Evolutionary conservation across 805 yeast genomes (phyloP).

Genomic region (Sungouiella thailandica): DNA sequence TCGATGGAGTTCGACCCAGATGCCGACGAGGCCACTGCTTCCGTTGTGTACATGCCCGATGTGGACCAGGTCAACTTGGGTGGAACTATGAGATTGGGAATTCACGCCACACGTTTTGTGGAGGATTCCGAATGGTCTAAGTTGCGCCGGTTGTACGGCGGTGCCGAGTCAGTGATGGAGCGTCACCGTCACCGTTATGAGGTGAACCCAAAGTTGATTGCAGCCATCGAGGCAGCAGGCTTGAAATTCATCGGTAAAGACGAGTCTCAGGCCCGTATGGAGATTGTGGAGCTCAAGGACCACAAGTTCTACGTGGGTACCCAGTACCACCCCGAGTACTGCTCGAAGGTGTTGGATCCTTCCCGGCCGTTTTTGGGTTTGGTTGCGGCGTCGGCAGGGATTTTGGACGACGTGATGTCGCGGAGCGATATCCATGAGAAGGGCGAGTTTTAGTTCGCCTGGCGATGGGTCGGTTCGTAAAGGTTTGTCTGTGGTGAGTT

Average conservation of each 20-base stretch:
- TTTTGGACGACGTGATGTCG: slow-evolving; percentile 59
- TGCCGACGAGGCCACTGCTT: slow-evolving; percentile 56
- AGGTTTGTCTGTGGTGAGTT: no score
- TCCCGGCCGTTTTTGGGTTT: slow-evolving; percentile 95
- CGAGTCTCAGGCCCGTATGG: slow-evolving; percentile 89
- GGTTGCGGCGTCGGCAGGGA: slow-evolving; percentile 89
- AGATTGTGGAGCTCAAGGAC: slow-evolving; percentile 76
- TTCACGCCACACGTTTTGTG: slow-evolving; percentile 83
- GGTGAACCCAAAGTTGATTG: slow-evolving; percentile 81
- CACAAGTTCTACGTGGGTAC: slow-evolving; percentile 93
- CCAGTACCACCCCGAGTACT: slow-evolving; percentile 97
- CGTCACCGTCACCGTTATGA: slow-evolving; percentile 99
- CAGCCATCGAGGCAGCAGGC: slow-evolving; percentile 69
- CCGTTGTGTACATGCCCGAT: slow-evolving; percentile 97
- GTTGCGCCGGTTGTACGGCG: slow-evolving; percentile 77
- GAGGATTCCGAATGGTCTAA: slow-evolving; percentile 59
- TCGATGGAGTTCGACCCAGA: slow-evolving; percentile 77
- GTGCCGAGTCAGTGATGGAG: slow-evolving; percentile 63
- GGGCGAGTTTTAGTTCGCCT: slow-evolving; percentile 33
- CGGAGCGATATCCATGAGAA: slow-evolving; percentile 38
- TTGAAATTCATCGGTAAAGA: slow-evolving; percentile 90
- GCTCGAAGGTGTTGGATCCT: slow-evolving; percentile 94
- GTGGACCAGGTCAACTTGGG: slow-evolving; percentile 93
- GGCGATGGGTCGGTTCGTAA: no score
- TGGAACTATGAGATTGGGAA: slow-evolving; percentile 98